These are phyloP conservation scores for Bisporella sp. DNA, from an alignment of 2,329 filamentous ascomycete species.

Conservation along the genomic window DNA sequence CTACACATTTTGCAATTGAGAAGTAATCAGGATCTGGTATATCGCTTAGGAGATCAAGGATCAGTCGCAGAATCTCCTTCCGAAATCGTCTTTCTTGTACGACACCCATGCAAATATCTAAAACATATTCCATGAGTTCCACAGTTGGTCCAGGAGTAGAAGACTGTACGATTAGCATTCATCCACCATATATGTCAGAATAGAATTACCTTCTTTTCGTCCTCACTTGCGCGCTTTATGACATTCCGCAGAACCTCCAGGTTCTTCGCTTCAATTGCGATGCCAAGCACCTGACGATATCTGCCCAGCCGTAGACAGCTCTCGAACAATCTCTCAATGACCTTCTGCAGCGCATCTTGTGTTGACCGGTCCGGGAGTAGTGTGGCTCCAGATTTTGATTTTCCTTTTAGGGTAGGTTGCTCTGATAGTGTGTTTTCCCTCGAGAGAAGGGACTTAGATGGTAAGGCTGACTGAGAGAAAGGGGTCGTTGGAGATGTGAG, in stretches of 20 bases:
- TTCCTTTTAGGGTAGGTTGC: slow-evolving; percentile 36
- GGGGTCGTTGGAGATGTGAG: slow-evolving; percentile 86
- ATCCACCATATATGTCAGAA: neutral
- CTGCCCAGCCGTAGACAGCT: slow-evolving; percentile 78
- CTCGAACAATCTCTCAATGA: slow-evolving; percentile 88
- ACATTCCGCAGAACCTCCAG: slow-evolving; percentile 79
- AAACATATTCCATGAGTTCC: slow-evolving; percentile 92
- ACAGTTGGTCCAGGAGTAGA: slow-evolving; percentile 57
- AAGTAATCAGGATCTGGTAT: slow-evolving; percentile 94
- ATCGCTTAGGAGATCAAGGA: slow-evolving; percentile 91
- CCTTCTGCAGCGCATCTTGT: slow-evolving; percentile 70
- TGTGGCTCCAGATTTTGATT: slow-evolving; percentile 20
- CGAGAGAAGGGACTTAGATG: slow-evolving; percentile 91
- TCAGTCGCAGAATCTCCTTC: slow-evolving; percentile 76
- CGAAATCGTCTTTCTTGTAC: slow-evolving; percentile 88
- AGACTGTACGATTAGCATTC: neutral
- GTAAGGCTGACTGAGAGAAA: slow-evolving; percentile 88
- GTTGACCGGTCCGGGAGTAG: slow-evolving; percentile 58
- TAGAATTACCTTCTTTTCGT: slow-evolving; percentile 54
- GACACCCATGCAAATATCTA: slow-evolving; percentile 95
- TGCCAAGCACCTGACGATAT: slow-evolving; percentile 94
- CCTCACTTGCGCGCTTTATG: slow-evolving; percentile 82
- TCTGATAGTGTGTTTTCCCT: slow-evolving; percentile 56
- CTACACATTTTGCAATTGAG: slow-evolving; percentile 94
- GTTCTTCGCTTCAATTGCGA: slow-evolving; percentile 91